Evolutionary conservation across 768 basidiomycete species (phyloP).

Genomic region (Calvatia gigantea): DNA sequence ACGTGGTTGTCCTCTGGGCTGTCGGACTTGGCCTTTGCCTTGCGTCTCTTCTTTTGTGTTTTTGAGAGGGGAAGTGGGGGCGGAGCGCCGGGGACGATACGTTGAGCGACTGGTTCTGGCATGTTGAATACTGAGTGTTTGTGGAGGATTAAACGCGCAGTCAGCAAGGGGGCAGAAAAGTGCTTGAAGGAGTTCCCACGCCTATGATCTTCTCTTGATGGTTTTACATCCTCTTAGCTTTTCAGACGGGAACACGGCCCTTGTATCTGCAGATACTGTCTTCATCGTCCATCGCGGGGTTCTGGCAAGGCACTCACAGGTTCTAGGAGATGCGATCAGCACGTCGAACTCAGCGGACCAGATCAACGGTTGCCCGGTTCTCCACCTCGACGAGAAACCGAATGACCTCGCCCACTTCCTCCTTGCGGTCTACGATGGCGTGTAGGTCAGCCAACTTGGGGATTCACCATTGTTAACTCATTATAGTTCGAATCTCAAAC

Average conservation of each 20-base stretch:
- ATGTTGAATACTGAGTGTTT: constrained; percentile 25
- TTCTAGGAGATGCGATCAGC: constrained; percentile 39
- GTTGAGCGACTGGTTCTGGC: constrained; percentile 36
- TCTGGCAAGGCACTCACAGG: constrained; percentile 58
- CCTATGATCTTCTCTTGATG: constrained; percentile 1
- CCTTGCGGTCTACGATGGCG: constrained; percentile 65
- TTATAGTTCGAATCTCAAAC: constrained; percentile 42
- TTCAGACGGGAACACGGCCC: constrained; percentile 64
- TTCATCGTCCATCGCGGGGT: constrained; percentile 71
- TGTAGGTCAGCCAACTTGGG: constrained; percentile 39
- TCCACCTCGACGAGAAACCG: constrained; percentile 52
- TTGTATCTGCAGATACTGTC: constrained; percentile 53
- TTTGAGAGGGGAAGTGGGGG: constrained; percentile 58
- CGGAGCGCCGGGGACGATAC: constrained; percentile 77
- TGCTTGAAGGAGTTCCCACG: neutral
- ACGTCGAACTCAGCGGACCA: constrained; percentile 23
- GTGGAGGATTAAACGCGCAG: constrained; percentile 3
- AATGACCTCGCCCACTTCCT: constrained; percentile 59
- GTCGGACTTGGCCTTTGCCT: constrained; percentile 43
- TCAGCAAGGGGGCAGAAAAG: neutral
- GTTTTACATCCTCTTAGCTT: constrained; percentile 52
- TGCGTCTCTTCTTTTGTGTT: constrained; percentile 69
- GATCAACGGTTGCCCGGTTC: constrained; percentile 58
- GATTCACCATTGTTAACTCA: neutral
- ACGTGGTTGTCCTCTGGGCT: constrained; percentile 43